Conservation (phyloP, 768 basidiomycete species). For the Gyrodon lividus region DNA sequence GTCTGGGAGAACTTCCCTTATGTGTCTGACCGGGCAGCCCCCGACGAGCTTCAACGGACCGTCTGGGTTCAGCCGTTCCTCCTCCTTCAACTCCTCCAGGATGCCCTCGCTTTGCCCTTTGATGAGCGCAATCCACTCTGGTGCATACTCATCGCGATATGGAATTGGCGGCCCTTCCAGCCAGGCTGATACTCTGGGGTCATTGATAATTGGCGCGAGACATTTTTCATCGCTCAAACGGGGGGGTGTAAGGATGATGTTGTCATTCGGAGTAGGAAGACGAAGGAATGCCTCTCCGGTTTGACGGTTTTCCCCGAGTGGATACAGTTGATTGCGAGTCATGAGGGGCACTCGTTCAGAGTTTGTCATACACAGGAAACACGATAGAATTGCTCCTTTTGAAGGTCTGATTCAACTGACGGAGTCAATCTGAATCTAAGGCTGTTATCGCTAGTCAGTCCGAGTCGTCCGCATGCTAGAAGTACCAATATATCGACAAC, state of each 20-base stretch:
- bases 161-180: conserved; percentile 53
- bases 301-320: conserved; percentile 39
- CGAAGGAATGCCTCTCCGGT: conserved; percentile 58
- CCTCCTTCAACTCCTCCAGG: conserved; percentile 20
- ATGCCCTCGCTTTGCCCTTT: conserved; percentile 19
- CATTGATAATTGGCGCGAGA: conserved; percentile 45
- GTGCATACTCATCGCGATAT: conserved; percentile 45
- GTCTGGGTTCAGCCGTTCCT: conserved; percentile 13
- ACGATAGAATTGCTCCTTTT: background rate
- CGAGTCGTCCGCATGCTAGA: background rate
- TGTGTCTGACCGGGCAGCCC: conserved; percentile 45
- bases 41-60: conserved; percentile 36
- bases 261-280: conserved; percentile 47
- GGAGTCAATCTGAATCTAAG: background rate
- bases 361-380: background rate
- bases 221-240: conserved; percentile 43
- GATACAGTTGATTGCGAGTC: conserved; percentile 29
- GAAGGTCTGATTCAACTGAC: background rate
- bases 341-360: conserved; percentile 6
- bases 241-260: conserved; percentile 60
- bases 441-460: background rate
- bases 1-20: conserved; percentile 56
- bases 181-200: conserved; percentile 44
- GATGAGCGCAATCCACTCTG: conserved; percentile 33
- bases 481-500: background rate